Percentiles rank a stretch among this genome's conserved stretches.
Conservation (phyloP, 768 basidiomycete species). For the Chiua virens region DNA sequence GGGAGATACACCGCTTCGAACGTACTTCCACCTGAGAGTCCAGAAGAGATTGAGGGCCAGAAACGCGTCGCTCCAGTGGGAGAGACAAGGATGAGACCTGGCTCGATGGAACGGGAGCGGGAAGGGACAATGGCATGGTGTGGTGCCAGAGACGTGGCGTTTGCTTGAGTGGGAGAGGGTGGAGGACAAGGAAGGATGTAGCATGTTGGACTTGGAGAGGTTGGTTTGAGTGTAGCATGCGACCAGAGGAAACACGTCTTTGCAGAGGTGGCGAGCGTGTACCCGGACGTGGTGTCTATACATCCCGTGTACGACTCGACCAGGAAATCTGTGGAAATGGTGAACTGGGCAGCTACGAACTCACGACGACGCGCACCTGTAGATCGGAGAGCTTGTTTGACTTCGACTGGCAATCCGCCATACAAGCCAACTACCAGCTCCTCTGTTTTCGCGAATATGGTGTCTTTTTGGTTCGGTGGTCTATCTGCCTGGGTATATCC, state of each 20-base stretch:
- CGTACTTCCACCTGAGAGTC: constrained; percentile 76
- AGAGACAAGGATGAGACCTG: constrained; percentile 81
- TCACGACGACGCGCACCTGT: constrained; percentile 45
- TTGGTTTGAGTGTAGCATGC: constrained; percentile 69
- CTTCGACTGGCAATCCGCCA: constrained; percentile 68
- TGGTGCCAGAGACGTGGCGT: constrained; percentile 53
- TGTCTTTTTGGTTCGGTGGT: constrained; percentile 29
- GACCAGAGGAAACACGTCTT: constrained; percentile 85
- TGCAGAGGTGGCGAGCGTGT: constrained; percentile 67
- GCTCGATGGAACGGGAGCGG: constrained; percentile 56
- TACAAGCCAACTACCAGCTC: constrained; percentile 68
- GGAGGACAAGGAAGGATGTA: constrained; percentile 78
- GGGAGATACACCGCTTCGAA: constrained; percentile 46
- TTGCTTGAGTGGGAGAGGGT: constrained; percentile 38
- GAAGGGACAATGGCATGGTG: constrained; percentile 60
- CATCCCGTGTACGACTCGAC: constrained; percentile 66
- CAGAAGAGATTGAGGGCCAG: constrained; percentile 87
- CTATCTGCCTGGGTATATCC: constrained; percentile 40
- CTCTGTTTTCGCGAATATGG: constrained; percentile 69
- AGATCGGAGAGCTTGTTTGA: constrained; percentile 67
- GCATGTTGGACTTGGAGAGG: constrained; percentile 59
- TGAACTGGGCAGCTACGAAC: neutral
- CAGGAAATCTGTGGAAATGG: constrained; percentile 59
- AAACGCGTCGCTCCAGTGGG: constrained; percentile 71
- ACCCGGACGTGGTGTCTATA: constrained; percentile 71